phyloP scores from a whole-genome alignment of 352 stramenopile genomes.

The Peronospora belbahrii region DNA sequence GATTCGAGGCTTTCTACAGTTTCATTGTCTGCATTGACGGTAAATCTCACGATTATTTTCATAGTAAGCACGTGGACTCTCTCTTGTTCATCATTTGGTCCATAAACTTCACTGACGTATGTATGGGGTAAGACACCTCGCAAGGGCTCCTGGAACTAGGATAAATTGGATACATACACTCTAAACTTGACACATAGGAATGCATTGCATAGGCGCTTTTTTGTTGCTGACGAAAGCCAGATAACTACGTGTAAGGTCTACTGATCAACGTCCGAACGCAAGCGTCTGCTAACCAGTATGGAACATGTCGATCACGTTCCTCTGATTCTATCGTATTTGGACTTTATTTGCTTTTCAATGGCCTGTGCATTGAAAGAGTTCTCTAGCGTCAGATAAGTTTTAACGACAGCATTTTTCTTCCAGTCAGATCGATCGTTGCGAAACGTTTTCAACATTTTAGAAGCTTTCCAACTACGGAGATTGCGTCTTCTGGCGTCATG shows the following conservation, averaged over 20 bases:
- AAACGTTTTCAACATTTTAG: too few species aligned
- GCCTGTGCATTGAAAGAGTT: background rate
- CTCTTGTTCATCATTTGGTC: conserved; percentile 15
- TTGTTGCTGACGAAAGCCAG: conserved; percentile 2
- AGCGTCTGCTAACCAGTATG: conserved; percentile 1
- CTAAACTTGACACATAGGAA: conserved; percentile 3
- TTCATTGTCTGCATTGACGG: conserved; percentile 1
- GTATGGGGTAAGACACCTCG: conserved; percentile 19
- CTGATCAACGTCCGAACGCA: conserved; percentile 12
- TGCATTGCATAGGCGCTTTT: too few species aligned
- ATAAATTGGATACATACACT: conserved; percentile 5
- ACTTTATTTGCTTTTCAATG: conserved; percentile 10
- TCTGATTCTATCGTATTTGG: conserved; percentile 7
- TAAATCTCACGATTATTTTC: background rate
- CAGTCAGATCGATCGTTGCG: too few species aligned
- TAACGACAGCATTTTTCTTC: too few species aligned
- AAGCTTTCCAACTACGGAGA: too few species aligned
- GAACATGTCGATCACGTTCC: conserved; percentile 19
- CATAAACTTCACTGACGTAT: conserved; percentile 12
- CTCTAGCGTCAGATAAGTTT: too few species aligned
- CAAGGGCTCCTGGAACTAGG: conserved; percentile 1
- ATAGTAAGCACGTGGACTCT: conserved; percentile 10
- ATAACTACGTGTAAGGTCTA: conserved; percentile 2
- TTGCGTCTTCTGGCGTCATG: too few species aligned
- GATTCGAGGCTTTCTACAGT: too few species aligned